Evolutionary conservation across 2,329 filamentous ascomycete species (phyloP).

Genomic region (Sarocladium oryzae): DNA sequence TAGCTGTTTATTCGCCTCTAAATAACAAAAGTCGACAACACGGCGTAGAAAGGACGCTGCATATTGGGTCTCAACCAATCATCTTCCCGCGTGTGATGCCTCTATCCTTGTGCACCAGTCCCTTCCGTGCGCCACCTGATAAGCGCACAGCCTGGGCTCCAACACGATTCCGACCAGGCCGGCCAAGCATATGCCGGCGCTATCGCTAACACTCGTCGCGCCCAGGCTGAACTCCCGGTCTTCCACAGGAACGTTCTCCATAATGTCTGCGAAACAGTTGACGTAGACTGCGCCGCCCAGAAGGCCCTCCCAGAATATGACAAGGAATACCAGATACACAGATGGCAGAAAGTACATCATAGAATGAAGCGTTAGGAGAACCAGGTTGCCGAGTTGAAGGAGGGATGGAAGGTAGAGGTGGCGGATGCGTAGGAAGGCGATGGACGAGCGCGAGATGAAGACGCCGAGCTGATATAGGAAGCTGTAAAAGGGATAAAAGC

Average conservation of each 20-base stretch:
- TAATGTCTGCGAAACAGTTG: conserved; percentile 91
- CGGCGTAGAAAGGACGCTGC: too few species aligned
- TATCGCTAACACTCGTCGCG: conserved; percentile 88
- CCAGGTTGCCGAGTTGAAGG: conserved; percentile 74
- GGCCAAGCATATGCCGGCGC: conserved; percentile 81
- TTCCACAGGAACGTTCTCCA: conserved; percentile 67
- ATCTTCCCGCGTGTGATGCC: conserved; percentile 16
- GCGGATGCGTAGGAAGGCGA: conserved; percentile 77
- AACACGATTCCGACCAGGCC: conserved; percentile 77
- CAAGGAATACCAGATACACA: conserved; percentile 76
- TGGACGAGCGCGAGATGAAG: conserved; percentile 87
- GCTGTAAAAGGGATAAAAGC: conserved; percentile 91
- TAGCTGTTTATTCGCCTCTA: too few species aligned
- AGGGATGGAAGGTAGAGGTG: conserved; percentile 75
- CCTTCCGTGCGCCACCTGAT: conserved; percentile 75
- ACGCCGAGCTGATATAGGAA: conserved; percentile 94
- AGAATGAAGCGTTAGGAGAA: conserved; percentile 67
- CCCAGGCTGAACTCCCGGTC: conserved; percentile 89
- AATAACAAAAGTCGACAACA: too few species aligned
- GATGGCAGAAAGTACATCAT: conserved; percentile 75
- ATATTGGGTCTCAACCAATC: too few species aligned
- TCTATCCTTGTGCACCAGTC: conserved; percentile 61
- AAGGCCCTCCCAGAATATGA: conserved; percentile 92
- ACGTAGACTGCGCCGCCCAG: conserved; percentile 91
- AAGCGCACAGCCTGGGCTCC: conserved; percentile 75